Base-by-base conservation (phyloP, 129 eudicot genomes). In the Chrysanthemum makinoi region DNA sequence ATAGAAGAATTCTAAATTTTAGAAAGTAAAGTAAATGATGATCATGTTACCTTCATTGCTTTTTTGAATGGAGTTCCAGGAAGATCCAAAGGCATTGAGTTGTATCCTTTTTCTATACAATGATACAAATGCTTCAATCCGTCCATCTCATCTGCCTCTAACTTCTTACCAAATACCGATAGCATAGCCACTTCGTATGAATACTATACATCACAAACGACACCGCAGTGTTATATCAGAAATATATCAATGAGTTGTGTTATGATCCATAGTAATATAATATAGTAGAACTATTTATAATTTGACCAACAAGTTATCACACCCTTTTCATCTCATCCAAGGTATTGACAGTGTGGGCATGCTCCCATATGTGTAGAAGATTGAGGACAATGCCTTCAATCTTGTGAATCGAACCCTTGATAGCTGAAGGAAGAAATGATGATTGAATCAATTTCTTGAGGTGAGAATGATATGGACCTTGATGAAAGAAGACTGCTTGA, bases 81-180 rank as follows among this genome's bases (percentile, higher is more conserved):
- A 43, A 93, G 73, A 83, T 87, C 65, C 72, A 93, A 59, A 53
- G 98, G 95, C 98, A 93, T 89, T 46, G 98, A 93, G 70, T 93
- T 93, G 86, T 89, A 93, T 15, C 98, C 98, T 76, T 82, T 83
- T 82, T 89, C 98, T 52, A 93, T 72, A 48, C 79, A 62, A 6
- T 78, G 76, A 72, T 93, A 93, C 80, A 82, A 80, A 16, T 72
- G 65, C 66, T 87, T 87, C 49, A 93, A 77, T 63, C 85, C 85
- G 58, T 80, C 81, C 26, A 73, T 74, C 55, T 93, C 88, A 12
- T 35, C 30, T 12, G 64, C 53, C 49, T 73, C 88, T 73, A 57
- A 33, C 14, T 65, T 70, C 28, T 79, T 75, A 4, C 96, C 98
- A 67, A 89, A 87, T 22, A 75, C 83, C 3, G 95, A 81, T 46